phyloP scores from a whole-genome alignment of 106 monocot species.

The Allium cepa region DNA sequence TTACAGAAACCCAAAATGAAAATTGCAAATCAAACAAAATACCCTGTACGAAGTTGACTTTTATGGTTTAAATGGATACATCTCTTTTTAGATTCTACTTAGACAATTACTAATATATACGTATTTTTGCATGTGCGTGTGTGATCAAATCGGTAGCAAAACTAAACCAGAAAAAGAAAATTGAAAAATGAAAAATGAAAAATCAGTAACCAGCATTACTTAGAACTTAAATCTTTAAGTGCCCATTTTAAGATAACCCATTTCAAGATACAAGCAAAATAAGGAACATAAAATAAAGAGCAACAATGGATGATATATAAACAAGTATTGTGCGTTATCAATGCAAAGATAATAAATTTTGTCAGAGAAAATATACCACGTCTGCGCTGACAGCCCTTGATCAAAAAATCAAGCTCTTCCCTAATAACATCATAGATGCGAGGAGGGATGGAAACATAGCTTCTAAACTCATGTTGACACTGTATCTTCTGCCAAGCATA shows the following conservation, averaged over 20 bases:
- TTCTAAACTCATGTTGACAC: conserved; percentile 70
- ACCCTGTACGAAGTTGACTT: no score
- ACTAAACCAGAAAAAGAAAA: not conserved
- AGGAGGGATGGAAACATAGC: conserved; percentile 53
- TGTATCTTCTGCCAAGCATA: conserved; percentile 78
- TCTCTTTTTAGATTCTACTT: no score
- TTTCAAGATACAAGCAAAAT: not conserved
- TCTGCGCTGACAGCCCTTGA: conserved; percentile 35
- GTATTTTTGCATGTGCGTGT: no score
- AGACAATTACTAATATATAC: no score
- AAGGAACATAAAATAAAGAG: not conserved
- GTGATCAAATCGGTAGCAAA: not conserved
- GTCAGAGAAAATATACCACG: conserved; percentile 34
- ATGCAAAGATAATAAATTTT: not conserved
- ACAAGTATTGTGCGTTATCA: not conserved
- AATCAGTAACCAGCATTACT: no score
- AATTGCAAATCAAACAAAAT: no score
- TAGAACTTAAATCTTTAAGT: no score
- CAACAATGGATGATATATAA: not conserved
- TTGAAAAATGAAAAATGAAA: not conserved
- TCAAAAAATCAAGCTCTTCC: conserved; percentile 28
- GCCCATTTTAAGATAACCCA: no score
- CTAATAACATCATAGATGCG: conserved; percentile 61
- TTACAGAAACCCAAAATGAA: no score
- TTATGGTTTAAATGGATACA: no score